Conservation (phyloP, 2,329 filamentous ascomycete genomes). For the Rosellinia necatrix region DNA sequence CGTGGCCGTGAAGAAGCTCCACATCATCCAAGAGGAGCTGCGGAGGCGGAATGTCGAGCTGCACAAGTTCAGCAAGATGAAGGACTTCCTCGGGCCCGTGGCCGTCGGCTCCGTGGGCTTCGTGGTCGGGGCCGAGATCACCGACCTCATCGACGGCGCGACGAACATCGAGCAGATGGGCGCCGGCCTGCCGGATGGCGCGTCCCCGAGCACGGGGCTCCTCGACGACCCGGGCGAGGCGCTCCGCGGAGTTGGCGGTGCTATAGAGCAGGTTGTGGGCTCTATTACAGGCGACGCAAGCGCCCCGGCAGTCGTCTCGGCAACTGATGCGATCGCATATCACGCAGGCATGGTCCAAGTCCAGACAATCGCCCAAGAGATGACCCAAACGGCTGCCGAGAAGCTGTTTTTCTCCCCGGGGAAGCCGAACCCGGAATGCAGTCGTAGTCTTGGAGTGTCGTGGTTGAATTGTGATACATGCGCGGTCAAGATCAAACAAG, state of each 20-base stretch:
- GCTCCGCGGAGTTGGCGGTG: not conserved
- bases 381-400: not conserved
- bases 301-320: not conserved
- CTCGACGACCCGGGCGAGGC: not conserved
- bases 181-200: not conserved
- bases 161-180: conserved; percentile 9
- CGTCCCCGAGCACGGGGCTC: not conserved
- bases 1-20: not conserved
- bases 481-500: not conserved
- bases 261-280: conserved; percentile 3
- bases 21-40: conserved; percentile 6
- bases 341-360: conserved; percentile 4
- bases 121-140: not conserved
- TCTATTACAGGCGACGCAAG: not conserved
- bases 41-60: conserved; percentile 1
- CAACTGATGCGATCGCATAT: not conserved
- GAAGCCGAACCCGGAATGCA: conserved; percentile 5
- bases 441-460: not conserved
- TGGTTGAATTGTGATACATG: not conserved
- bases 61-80: conserved; percentile 5
- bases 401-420: not conserved
- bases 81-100: not conserved
- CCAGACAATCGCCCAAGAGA: not conserved
- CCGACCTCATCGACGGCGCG: not conserved
- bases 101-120: not conserved